Percentiles rank a stretch among this genome's conserved stretches.
phyloP scores from a whole-genome alignment of 129 eudicot genomes.

The Arctium lappa region DNA sequence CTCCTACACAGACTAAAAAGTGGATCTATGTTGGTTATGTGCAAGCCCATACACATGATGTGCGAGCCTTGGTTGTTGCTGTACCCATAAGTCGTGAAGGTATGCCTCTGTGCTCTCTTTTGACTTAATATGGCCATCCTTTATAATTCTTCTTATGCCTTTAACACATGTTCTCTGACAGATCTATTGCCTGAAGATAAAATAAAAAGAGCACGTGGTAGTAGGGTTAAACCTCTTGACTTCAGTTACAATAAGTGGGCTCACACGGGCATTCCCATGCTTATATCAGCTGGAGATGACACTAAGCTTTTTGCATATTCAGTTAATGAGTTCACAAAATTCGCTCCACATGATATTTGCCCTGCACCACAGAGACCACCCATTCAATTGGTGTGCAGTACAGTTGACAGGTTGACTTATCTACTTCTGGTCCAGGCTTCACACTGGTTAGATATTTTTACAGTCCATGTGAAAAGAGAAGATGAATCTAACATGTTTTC shows the following conservation, averaged over 20 bases:
- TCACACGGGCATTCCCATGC: conserved; percentile 91
- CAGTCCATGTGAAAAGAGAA: conserved; percentile 41
- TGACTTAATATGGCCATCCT: not conserved
- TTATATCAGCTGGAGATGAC: conserved; percentile 95
- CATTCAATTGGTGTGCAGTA: conserved; percentile 56
- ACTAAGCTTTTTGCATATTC: conserved; percentile 93
- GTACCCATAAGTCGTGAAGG: conserved; percentile 87
- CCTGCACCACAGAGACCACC: conserved; percentile 94
- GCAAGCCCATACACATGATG: conserved; percentile 89
- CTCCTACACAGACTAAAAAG: conserved; percentile 39
- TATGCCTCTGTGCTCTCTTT: conserved; percentile 12
- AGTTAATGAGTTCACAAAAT: conserved; percentile 75
- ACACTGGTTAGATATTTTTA: conserved; percentile 50
- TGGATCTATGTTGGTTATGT: conserved; percentile 84
- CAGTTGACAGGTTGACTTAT: conserved; percentile 45
- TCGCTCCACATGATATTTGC: conserved; percentile 81
- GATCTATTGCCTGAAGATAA: conserved; percentile 55
- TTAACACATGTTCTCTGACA: conserved; percentile 14
- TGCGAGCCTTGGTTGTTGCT: conserved; percentile 79
- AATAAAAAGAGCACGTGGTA: conserved; percentile 52
- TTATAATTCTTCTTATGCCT: not conserved
- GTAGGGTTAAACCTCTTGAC: conserved; percentile 54
- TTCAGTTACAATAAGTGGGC: conserved; percentile 95
- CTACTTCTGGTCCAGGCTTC: conserved; percentile 80
- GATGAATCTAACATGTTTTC: conserved; percentile 21